phyloP scores from a whole-genome alignment of 2,329 filamentous ascomycete genomes.

The Exophiala alcalophila region DNA sequence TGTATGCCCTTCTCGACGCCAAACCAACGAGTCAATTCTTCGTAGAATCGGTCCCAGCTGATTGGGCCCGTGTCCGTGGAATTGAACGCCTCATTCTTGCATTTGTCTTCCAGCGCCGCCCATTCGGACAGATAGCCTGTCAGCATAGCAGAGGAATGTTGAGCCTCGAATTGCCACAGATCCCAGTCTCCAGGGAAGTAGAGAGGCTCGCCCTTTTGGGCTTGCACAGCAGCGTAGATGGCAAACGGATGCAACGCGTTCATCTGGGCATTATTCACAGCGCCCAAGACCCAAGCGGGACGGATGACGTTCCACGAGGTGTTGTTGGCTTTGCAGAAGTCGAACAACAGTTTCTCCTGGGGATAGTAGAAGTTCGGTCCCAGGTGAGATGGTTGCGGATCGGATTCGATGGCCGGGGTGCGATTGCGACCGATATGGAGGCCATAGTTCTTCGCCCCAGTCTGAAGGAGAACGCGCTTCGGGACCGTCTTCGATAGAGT shows the following conservation, averaged over 20 bases:
- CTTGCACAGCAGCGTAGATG: slow-evolving; percentile 50
- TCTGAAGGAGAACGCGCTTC: slow-evolving; percentile 50
- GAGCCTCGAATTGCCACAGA: slow-evolving; percentile 45
- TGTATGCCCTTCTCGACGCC: slow-evolving; percentile 37
- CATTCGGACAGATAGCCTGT: slow-evolving; percentile 53
- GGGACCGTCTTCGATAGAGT: slow-evolving; percentile 44
- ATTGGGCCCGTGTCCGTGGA: slow-evolving; percentile 46
- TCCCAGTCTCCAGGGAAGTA: slow-evolving; percentile 45
- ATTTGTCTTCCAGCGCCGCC: slow-evolving; percentile 44
- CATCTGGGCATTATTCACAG: slow-evolving; percentile 38
- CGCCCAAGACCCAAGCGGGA: slow-evolving; percentile 49
- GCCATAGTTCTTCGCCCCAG: slow-evolving; percentile 54
- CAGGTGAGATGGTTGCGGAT: slow-evolving; percentile 42
- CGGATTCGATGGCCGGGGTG: slow-evolving; percentile 47
- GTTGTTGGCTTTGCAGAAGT: slow-evolving; percentile 41
- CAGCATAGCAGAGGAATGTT: slow-evolving; percentile 46
- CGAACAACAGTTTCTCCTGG: slow-evolving; percentile 51
- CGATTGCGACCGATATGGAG: slow-evolving; percentile 47
- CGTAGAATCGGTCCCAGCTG: slow-evolving; percentile 50
- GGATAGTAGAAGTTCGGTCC: slow-evolving; percentile 56
- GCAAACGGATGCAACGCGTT: slow-evolving; percentile 50
- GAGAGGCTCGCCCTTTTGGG: slow-evolving; percentile 41
- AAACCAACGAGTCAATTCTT: slow-evolving; percentile 47
- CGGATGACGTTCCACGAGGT: slow-evolving; percentile 49
- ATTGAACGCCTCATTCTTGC: slow-evolving; percentile 51